Base-by-base conservation (phyloP, 768 basidiomycete genomes). In the Calocera cornea region DNA sequence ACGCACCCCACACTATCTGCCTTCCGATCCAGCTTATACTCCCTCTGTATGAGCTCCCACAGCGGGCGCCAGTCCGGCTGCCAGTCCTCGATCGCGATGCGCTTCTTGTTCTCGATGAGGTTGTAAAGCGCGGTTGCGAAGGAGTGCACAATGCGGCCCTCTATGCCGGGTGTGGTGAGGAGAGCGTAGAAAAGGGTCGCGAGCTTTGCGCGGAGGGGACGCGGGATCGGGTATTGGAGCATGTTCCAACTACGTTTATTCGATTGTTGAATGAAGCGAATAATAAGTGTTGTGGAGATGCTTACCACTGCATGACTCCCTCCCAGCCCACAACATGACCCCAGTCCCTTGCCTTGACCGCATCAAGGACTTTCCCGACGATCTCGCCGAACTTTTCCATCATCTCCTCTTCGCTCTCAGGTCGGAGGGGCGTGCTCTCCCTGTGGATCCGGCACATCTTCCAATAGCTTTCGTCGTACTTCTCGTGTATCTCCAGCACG, bases 121-220 rank as follows among this genome's bases (percentile, higher is more conserved):
- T 87, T 85, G 54, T 85, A 82, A 70, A 91, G 80, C 84, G 89
- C 89, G 72, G 88, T 87, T 16, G 87, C 84, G 88, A 89, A 92
- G 74, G 80, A 84, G 64, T 88, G 84, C 68, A 86, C 79, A 70
- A 87, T 79, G 47, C 87, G 84, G 11, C 86, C 81, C 65, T 92
- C 89, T 65, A 91, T 78, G 64, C 89, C 89, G 50, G 90, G 90
- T 8, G 89, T 74, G 36, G 90, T 77, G 74, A 83, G 85, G n/a
- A 92, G 77, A 72, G 92, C 88, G 72, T 88, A 92, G 76, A 91
- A 91, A 63, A 92, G 77, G 40, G 80, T 81, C 16, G 86, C 88
- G 65, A 92, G 83, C 74, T 84, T 86, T 24, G 86, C 85, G 19
- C 90, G 87, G 54, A 84, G 85, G 34, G 84, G 72, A 68, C 83